Conservation (phyloP, 306 rosid genomes). For the Castanea crenata region DNA sequence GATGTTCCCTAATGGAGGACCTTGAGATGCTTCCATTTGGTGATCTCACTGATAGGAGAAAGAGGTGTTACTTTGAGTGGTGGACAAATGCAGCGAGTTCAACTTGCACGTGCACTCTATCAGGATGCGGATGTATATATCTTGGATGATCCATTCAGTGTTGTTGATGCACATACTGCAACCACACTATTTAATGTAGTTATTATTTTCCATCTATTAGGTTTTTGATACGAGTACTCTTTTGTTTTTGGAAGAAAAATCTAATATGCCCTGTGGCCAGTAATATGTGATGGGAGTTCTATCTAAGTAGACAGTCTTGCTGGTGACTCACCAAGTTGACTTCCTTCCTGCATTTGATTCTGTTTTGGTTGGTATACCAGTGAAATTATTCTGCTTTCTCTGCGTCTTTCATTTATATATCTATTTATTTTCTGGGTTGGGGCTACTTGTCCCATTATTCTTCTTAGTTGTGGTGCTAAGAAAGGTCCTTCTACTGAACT, state of each 20-base stretch:
- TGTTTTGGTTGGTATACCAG: no score
- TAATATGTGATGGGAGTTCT: no score
- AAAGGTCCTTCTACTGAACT: no score
- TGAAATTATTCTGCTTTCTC: no score
- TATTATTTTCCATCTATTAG: not conserved
- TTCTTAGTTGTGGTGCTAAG: no score
- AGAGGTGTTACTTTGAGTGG: slow-evolving; percentile 60
- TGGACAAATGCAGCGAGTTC: slow-evolving; percentile 6
- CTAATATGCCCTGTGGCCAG: not conserved
- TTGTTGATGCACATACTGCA: slow-evolving; percentile 67
- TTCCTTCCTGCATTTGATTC: no score
- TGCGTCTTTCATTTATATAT: no score
- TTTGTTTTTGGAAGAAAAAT: not conserved
- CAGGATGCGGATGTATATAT: slow-evolving; percentile 51
- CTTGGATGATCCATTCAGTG: slow-evolving; percentile 68
- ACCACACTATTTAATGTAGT: slow-evolving; percentile 47
- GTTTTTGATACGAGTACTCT: not conserved
- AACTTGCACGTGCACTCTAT: slow-evolving; percentile 53
- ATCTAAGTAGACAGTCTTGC: no score
- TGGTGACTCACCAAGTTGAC: no score
- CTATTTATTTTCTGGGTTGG: no score
- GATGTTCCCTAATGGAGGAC: slow-evolving; percentile 48
- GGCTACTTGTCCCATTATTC: no score
- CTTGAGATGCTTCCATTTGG: slow-evolving; percentile 53
- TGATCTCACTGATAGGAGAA: slow-evolving; percentile 55